Base-by-base conservation (phyloP, 1,284 basidiomycete species). In the Ustilago loliicola region DNA sequence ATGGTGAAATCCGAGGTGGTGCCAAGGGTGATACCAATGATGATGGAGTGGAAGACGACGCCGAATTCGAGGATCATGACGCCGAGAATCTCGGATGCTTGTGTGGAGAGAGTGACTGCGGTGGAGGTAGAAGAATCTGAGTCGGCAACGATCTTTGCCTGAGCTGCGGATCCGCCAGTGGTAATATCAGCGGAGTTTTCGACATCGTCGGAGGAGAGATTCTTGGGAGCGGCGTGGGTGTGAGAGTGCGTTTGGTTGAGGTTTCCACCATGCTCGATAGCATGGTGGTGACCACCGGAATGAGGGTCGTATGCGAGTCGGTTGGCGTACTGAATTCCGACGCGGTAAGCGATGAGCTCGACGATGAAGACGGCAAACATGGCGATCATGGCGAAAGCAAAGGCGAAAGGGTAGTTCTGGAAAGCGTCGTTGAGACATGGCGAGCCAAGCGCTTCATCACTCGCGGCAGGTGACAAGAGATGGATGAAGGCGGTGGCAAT, bases 1-100 rank as follows among this genome's bases (percentile, higher is more conserved):
- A 93, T 88, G 75, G 90, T 93, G 88, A 99, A 98, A 45, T 77
- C 74, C 29, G 90, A 87, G 81, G 93, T 91, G 36, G 96, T 94
- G 23, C 95, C 95, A 53, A 99, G 91, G 0, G 96, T 98, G 27
- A 99, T 88, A 1, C 96, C 96, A 80, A 99, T 95, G 77, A 99
- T 90, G 48, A 98, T 85, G 83, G 87, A 86, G 55, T 97, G 95
- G 71, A 99, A 89, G 15, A 96, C 88, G 55, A 98, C 94, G 81
- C 96, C 97, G 82, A 98, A 96, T 86, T 91, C 94, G 67, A 96
- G 89, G 73, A 96, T 94, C 48, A 90, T 91, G 50, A 95, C 89
- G 23, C 95, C 95, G 52, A 98, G 89, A 55, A 97, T 88, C 87
- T 98, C 94, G 1, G 93, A 91, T 0, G 89, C 79, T 1, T 74